Evolutionary conservation across 2,329 filamentous ascomycete genomes (phyloP).

Genomic region (Drechslerella dactyloides): DNA sequence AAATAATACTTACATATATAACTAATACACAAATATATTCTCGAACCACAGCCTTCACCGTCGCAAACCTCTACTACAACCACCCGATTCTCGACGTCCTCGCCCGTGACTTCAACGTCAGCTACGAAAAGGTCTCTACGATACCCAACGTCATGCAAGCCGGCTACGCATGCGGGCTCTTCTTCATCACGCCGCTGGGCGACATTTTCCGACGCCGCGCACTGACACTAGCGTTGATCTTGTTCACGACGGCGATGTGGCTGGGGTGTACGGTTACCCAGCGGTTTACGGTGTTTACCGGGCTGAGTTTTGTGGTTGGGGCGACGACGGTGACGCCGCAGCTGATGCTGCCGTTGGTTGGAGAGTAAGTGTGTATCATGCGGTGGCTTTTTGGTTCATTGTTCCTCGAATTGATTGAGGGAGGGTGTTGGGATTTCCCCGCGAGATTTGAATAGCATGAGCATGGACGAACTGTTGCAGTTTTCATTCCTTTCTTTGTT

Average conservation of each 20-base stretch:
- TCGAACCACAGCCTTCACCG: conserved; percentile 74
- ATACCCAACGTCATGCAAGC: conserved; percentile 80
- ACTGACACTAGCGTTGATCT: conserved; percentile 72
- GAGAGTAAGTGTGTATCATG: conserved; percentile 61
- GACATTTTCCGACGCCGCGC: conserved; percentile 72
- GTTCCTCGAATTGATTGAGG: no score
- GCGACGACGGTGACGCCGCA: conserved; percentile 81
- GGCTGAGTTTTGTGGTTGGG: conserved; percentile 74
- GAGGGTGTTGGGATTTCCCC: no score
- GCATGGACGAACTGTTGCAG: no score
- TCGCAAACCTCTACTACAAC: conserved; percentile 82
- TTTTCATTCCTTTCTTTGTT: no score
- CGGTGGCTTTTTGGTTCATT: background rate
- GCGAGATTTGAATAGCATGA: no score
- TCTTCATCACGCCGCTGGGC: conserved; percentile 77
- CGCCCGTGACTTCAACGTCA: conserved; percentile 72
- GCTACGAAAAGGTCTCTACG: conserved; percentile 70
- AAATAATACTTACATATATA: conserved; percentile 54
- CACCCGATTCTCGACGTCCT: conserved; percentile 80
- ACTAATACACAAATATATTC: conserved; percentile 52
- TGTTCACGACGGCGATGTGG: conserved; percentile 73
- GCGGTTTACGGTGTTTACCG: conserved; percentile 70
- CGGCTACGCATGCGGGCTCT: conserved; percentile 75
- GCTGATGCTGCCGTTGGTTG: conserved; percentile 79
- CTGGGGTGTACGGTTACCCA: conserved; percentile 74